Evolutionary conservation across 495 filamentous ascomycete genomes (phyloP), one percentile per base, ranked within the genome.

Genomic region (Penicillium verhagenii): DNA sequence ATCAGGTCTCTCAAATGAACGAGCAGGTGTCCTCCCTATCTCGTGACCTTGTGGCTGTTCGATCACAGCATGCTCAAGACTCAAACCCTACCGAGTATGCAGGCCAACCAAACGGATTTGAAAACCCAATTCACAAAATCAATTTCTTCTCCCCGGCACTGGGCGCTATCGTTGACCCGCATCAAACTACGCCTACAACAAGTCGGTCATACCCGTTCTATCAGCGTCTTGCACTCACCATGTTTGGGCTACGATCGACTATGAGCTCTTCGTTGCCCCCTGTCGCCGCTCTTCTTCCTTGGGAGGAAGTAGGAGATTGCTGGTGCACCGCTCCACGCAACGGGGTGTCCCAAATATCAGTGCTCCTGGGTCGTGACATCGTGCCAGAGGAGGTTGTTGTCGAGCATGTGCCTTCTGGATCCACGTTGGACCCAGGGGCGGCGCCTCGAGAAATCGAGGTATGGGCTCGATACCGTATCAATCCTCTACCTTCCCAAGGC

Each of bases 371-470:
- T 6, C 68, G 61, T 11, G 52, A 53, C 1, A 77, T 79, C 20
- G 65, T 77, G 4, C 75, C 77, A 0, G 75, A 79, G 33, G 75
- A 79, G 21, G 62, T 80, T 0, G 65, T 79, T 2, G 66, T 82
- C 13, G 78, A 82, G 51, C 74, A 80, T 54, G 61, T 77, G 2
- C 72, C 76, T 2, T 65, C 61, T 14, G 58, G 63, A 6, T 66
- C 70, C 13, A 68, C 66, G 7, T 52, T 69, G 8, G 44, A 65
- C 3, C 69, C 74, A 8, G 65, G 61, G 9, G 47, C 63, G 4
- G 77, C 79, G 6, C 79, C 79, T 13, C 60, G 63, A 29, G 64
- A 74, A 3, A 72, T 82, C 48, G 79, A 82, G 44, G 28, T 81
- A 1, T 81, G 77, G 77, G 75, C 68, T 19, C 67, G 55, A 13